Conservation (phyloP, 345 rosid species). For the Salix viminalis region DNA sequence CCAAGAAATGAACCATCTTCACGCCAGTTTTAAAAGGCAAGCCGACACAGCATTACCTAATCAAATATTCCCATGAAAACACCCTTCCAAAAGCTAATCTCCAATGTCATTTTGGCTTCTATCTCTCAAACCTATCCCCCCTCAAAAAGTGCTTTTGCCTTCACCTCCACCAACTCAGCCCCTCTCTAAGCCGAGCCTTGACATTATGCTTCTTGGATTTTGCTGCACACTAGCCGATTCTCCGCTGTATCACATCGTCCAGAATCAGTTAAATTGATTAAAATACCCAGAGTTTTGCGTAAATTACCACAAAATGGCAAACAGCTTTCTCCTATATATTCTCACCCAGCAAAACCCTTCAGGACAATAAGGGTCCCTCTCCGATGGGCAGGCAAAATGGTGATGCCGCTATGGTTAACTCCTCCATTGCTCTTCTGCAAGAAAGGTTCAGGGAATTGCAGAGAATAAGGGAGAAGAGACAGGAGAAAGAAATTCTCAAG, state of each 20-base stretch:
- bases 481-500: conserved; percentile 48
- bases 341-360: conserved; percentile 3
- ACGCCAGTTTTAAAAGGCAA: conserved; percentile 24
- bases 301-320: background rate
- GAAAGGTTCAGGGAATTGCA: conserved; percentile 64
- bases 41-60: conserved; percentile 35
- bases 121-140: conserved; percentile 18
- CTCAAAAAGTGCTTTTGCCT: conserved; percentile 36
- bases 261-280: conserved; percentile 4
- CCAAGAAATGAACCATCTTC: conserved; percentile 27
- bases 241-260: conserved; percentile 26
- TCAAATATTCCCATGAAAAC: conserved; percentile 36
- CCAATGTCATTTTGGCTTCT: conserved; percentile 37
- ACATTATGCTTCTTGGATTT: conserved; percentile 41
- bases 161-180: conserved; percentile 41
- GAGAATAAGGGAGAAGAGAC: conserved; percentile 53
- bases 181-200: conserved; percentile 19
- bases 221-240: conserved; percentile 36
- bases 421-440: conserved; percentile 70
- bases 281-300: background rate
- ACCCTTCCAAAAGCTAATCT: conserved; percentile 45
- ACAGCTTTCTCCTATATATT: conserved; percentile 23
- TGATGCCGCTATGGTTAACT: conserved; percentile 35
- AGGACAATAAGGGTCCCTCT: conserved; percentile 8
- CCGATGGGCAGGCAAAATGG: conserved; percentile 49